Percentiles rank a stretch among this genome's conserved stretches.
Evolutionary conservation across 2,329 filamentous ascomycete species (phyloP).

Genomic region (Cryphonectria naterciae): DNA sequence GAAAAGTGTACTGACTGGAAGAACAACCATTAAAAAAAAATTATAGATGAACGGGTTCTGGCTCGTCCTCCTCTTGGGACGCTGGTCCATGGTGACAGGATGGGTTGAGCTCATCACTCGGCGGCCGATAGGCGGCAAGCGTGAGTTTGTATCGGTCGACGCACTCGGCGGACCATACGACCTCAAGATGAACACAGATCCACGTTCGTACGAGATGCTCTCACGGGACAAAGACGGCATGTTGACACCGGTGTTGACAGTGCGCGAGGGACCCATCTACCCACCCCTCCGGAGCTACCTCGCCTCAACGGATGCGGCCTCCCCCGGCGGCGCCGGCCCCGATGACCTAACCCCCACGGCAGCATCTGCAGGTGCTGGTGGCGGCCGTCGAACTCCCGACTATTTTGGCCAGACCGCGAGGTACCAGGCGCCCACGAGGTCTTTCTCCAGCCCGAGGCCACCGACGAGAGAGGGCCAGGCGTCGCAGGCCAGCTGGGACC

Average conservation of each 20-base stretch:
- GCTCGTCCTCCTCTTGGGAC: conserved; percentile 79
- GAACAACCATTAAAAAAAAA: not conserved
- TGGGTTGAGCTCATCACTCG: conserved; percentile 71
- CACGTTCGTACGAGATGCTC: conserved; percentile 82
- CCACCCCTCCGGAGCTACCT: conserved; percentile 32
- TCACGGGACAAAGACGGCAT: conserved; percentile 55
- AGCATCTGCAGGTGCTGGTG: conserved; percentile 29
- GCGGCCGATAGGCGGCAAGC: conserved; percentile 57
- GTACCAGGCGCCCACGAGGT: conserved; percentile 58
- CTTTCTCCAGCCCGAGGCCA: conserved; percentile 60
- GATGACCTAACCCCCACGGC: conserved; percentile 31
- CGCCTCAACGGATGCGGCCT: conserved; percentile 22
- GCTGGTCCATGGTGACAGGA: conserved; percentile 81
- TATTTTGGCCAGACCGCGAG: conserved; percentile 59
- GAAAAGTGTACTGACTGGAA: conserved; percentile 23
- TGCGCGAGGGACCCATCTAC: conserved; percentile 32
- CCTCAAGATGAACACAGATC: conserved; percentile 57
- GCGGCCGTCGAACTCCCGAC: conserved; percentile 55
- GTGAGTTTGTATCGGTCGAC: conserved; percentile 89
- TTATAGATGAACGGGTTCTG: conserved; percentile 79
- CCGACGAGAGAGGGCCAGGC: conserved; percentile 38
- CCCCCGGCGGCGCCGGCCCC: conserved; percentile 31
- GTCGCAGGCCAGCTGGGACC: conserved; percentile 48
- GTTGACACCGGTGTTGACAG: conserved; percentile 52
- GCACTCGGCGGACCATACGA: conserved; percentile 58